Conservation (phyloP, 257 asterid species). For the Primulina eburnea region DNA sequence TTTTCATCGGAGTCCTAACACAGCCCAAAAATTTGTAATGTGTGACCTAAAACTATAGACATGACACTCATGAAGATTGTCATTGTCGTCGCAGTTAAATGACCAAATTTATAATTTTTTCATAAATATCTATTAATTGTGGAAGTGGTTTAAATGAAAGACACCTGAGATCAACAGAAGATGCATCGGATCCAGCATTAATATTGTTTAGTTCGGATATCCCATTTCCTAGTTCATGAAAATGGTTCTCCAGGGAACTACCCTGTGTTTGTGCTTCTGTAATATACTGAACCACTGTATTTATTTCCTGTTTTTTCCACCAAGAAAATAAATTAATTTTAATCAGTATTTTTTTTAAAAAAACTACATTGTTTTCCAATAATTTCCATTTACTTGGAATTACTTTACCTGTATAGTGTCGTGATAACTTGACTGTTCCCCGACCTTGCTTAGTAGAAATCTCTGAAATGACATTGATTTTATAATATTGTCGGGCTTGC, state of each 20-base stretch:
- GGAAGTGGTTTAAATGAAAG: not conserved
- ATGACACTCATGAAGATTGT: no score
- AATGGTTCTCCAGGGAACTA: not conserved
- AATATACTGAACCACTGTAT: constrained; percentile 57
- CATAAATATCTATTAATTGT: no score
- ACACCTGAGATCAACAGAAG: not conserved
- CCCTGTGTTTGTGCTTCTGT: constrained; percentile 53
- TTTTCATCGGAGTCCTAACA: no score
- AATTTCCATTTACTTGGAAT: not conserved
- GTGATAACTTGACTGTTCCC: constrained; percentile 65
- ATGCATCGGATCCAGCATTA: not conserved
- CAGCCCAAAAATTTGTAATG: no score
- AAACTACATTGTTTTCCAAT: not conserved
- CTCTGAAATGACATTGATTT: constrained; percentile 30
- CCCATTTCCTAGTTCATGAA: not conserved
- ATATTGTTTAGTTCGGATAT: not conserved
- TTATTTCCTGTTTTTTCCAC: constrained; percentile 44
- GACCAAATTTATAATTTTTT: no score
- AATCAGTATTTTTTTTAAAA: no score
- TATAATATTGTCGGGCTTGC: no score
- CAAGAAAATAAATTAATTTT: not conserved
- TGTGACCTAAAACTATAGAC: no score
- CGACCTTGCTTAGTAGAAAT: constrained; percentile 38
- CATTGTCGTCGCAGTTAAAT: no score
- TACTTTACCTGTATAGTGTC: constrained; percentile 57